Evolutionary conservation across 345 rosid species (phyloP), one percentile per base, ranked within the genome.

Genomic region (Moringa oleifera): DNA sequence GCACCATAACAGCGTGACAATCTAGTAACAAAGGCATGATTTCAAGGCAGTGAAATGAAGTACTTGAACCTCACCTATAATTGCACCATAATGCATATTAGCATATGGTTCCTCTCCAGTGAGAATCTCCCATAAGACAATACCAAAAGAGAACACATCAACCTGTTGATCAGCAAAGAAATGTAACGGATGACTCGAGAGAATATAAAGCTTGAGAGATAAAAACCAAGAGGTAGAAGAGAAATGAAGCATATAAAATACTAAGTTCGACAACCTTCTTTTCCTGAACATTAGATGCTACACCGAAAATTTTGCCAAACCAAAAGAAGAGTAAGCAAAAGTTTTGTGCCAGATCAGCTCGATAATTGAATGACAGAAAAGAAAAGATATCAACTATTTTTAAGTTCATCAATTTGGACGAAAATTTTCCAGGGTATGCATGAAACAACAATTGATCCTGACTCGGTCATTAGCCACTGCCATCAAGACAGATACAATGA

Each of bases 101-200:
- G 93, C 87, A 55, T 89, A 89, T 56, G 96, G 96, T 76, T 89
- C 96, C 61, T 86, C 96, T 11, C 93, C 87, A 0, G 96, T 89
- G 64, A 89, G 84, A 79, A 89, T 86, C 83, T 89, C 96, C 96
- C 96, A 89, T 55, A 89, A 66, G 69, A 86, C 89, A 70, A 89
- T 86, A 50, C 92, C 93, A 8, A 89, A 89, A 36, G 96, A 86
- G 77, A 89, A 89, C 64, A 84, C 89, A 58, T 89, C 96, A n/a
- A 89, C 96, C 96, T 86, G 72, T 53, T 11, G 37, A 58, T 33
- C 62, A 64, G 51, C 57, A 41, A 13, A 23, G 21, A 68, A 53
- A 25, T 25, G 63, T 50, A 41, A 59, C 52, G 28, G 51, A 36
- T 51, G 21, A n/a, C 16, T 6, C 24, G 7, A 46, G n/a, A 62